These are phyloP conservation scores for Clathrospora elynae DNA, from an alignment of 2,329 filamentous ascomycete species.

Conservation along the genomic window DNA sequence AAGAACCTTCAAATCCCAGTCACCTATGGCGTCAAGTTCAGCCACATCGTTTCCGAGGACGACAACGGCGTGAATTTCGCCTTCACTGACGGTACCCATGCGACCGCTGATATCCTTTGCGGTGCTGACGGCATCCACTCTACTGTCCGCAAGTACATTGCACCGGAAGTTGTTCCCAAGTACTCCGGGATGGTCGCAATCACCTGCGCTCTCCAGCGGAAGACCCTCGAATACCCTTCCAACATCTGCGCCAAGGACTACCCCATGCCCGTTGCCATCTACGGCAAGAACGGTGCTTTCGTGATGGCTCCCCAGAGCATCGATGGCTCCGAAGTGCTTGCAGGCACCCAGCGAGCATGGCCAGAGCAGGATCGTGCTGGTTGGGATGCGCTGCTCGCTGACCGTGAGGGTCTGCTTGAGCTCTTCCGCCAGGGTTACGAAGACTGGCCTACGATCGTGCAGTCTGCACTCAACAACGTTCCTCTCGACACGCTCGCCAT, in stretches of 20 bases:
- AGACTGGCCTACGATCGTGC: conserved; percentile 21
- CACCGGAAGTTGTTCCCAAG: conserved; percentile 52
- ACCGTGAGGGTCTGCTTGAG: conserved; percentile 29
- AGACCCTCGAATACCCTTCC: conserved; percentile 4
- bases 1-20: conserved; percentile 50
- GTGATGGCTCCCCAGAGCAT: conserved; percentile 48
- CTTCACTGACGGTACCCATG: conserved; percentile 55
- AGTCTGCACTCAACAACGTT: conserved; percentile 19
- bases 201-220: conserved; percentile 37
- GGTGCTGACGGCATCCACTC: conserved; percentile 67
- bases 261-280: conserved; percentile 41
- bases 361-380: conserved; percentile 41
- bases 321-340: conserved; percentile 43
- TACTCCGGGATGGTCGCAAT: conserved; percentile 58
- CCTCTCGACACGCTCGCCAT: conserved; percentile 19
- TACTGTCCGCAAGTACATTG: conserved; percentile 58
- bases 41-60: conserved; percentile 40
- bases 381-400: conserved; percentile 40
- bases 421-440: conserved; percentile 14
- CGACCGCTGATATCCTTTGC: conserved; percentile 54
- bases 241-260: conserved; percentile 12
- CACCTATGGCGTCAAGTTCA: conserved; percentile 56
- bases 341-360: conserved; percentile 45
- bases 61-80: conserved; percentile 52
- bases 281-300: conserved; percentile 45